Evolutionary conservation across 768 basidiomycete species (phyloP), one percentile per base, ranked within the genome.

Genomic region (Chalciporus pseudorubinellus): DNA sequence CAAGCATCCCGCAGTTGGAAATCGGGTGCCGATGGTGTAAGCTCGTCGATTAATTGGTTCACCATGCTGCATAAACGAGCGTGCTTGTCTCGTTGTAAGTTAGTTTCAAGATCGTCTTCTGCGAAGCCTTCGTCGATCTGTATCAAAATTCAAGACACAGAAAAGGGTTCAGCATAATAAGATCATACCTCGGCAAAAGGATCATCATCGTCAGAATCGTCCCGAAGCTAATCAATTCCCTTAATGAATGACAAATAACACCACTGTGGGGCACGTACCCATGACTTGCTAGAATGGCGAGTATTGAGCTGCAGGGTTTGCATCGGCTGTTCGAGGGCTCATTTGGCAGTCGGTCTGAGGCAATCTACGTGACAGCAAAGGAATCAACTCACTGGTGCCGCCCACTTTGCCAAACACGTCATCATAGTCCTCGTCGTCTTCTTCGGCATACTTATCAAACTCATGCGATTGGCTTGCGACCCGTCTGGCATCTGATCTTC

Each of bases 101-200:
- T 95, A 1, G 93, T 81, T 61, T 97, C 94, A 1, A 97, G 75
- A 63, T 95, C 94, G 55, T 92, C 89, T 58, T 95, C 92, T 2
- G 83, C 86, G 59, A 93, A 95, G 7, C 88, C 90, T 74, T 95
- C 94, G 61, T 97, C 93, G 52, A 95, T 95, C 89, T 88, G 55
- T n/a, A 31, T 47, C 9, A 6, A 36, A 24, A 1, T 34, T 46
- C 39, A n/a, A n/a, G n/a, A n/a, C n/a, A n/a, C 49, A 57, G 53
- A 57, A 48, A 48, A 34, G 6, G 29, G 26, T 44, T 13, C 42
- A 42, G 24, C 24, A 19, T 18, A 42, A 16, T 14, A 20, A 42
- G 9, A 12, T 43, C 60, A 50, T 58, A 91, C 92, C 75, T 94
- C 92, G 3, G 95, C 94, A 59, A 99, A 99, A 1, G 97, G 95